phyloP scores from a whole-genome alignment of 1,284 basidiomycete species.

The Pisolithus thermaeus region DNA sequence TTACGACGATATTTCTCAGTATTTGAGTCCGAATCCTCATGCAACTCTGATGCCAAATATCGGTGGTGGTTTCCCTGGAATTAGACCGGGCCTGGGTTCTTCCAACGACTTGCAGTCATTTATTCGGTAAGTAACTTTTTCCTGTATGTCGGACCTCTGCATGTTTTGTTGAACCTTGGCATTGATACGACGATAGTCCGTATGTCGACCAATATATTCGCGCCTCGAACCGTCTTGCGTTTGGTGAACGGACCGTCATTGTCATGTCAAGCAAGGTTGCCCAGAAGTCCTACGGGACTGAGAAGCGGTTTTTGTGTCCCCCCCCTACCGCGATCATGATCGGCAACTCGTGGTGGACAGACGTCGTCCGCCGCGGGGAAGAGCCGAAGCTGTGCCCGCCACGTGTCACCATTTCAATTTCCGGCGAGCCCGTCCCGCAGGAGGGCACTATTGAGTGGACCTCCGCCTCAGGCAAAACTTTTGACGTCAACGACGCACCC shows the following conservation, averaged over 20 bases:
- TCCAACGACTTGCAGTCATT: slow-evolving; percentile 73
- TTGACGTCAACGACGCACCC: slow-evolving; percentile 76
- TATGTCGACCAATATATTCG: slow-evolving; percentile 82
- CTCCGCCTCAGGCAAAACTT: slow-evolving; percentile 71
- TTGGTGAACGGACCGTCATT: slow-evolving; percentile 90
- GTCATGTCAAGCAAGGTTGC: slow-evolving; percentile 96
- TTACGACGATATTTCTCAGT: slow-evolving; percentile 55
- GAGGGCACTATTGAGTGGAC: slow-evolving; percentile 85
- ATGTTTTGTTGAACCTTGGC: slow-evolving; percentile 13
- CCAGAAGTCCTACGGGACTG: slow-evolving; percentile 95
- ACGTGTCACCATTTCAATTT: slow-evolving; percentile 83
- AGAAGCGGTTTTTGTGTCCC: slow-evolving; percentile 96
- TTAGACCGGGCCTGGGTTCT: slow-evolving; percentile 56
- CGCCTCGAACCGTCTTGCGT: slow-evolving; percentile 79
- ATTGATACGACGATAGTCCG: slow-evolving; percentile 39
- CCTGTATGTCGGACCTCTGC: slow-evolving; percentile 7
- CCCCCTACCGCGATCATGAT: slow-evolving; percentile 94
- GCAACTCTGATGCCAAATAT: slow-evolving; percentile 53
- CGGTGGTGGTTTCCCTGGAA: slow-evolving; percentile 55
- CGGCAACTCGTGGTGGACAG: slow-evolving; percentile 93
- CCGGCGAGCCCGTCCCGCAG: slow-evolving; percentile 81
- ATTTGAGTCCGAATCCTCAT: slow-evolving; percentile 46
- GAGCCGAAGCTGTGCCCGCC: slow-evolving; percentile 74
- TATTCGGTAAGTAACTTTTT: slow-evolving; percentile 52
- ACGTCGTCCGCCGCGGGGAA: slow-evolving; percentile 63